Evolutionary conservation across 2,329 filamentous ascomycete genomes (phyloP).

Genomic region (Hypomyces perniciosus): DNA sequence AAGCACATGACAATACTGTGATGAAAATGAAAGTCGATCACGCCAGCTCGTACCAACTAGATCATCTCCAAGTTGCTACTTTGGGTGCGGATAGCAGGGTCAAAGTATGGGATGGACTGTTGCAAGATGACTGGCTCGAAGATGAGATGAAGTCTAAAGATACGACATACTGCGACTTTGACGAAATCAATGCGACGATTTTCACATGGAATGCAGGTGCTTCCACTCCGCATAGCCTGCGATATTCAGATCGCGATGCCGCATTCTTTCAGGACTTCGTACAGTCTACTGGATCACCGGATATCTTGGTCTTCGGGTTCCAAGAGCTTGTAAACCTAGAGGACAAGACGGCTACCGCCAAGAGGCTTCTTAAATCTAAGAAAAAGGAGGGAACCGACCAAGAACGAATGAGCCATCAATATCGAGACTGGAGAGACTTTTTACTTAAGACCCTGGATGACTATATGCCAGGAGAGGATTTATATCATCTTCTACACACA

Average conservation of each 20-base stretch:
- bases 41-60: constrained; percentile 78
- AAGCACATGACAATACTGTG: constrained; percentile 78
- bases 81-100: constrained; percentile 82
- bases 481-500: constrained; percentile 83
- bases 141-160: constrained; percentile 79
- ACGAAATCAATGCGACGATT: constrained; percentile 71
- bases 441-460: constrained; percentile 77
- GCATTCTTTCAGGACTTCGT: constrained; percentile 78
- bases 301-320: constrained; percentile 93
- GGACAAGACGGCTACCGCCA: constrained; percentile 96
- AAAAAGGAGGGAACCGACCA: constrained; percentile 76
- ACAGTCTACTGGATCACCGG: constrained; percentile 68
- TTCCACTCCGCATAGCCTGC: constrained; percentile 79
- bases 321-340: constrained; percentile 98
- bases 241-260: constrained; percentile 62
- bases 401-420: constrained; percentile 94
- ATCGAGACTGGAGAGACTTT: constrained; percentile 93
- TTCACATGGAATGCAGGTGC: constrained; percentile 98
- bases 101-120: constrained; percentile 82
- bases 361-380: constrained; percentile 85
- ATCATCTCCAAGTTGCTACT: constrained; percentile 77
- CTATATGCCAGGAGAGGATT: constrained; percentile 66
- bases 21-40: constrained; percentile 70
- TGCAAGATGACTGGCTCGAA: constrained; percentile 95
- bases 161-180: constrained; percentile 76